These are phyloP conservation scores for Ustilago shanxiensis DNA, from an alignment of 1,284 basidiomycete genomes.

Conservation along the genomic window DNA sequence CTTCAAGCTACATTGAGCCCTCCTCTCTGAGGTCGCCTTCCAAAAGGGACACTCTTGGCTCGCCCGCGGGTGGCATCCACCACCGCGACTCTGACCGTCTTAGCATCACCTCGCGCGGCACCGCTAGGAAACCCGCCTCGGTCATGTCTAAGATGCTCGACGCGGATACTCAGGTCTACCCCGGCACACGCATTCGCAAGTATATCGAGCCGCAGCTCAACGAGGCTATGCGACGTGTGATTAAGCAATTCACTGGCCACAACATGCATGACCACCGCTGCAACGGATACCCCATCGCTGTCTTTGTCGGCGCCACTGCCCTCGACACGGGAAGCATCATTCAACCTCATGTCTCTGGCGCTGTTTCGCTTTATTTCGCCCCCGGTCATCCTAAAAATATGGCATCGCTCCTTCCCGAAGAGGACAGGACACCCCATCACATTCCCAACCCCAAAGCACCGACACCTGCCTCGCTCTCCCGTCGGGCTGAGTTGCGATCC, in stretches of 20 bases:
- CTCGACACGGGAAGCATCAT: conserved; percentile 55
- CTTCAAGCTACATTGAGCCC: conserved; percentile 31
- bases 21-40: conserved; percentile 22
- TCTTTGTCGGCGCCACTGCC: conserved; percentile 58
- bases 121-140: conserved; percentile 33
- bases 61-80: conserved; percentile 17
- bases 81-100: conserved; percentile 39
- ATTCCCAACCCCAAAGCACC: conserved; percentile 55
- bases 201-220: conserved; percentile 53
- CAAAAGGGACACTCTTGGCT: conserved; percentile 18
- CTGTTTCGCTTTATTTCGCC: conserved; percentile 52
- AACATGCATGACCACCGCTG: conserved; percentile 59
- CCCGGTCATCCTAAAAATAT: conserved; percentile 55
- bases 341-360: conserved; percentile 43
- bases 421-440: conserved; percentile 47
- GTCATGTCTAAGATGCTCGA: conserved; percentile 38
- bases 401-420: conserved; percentile 45
- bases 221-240: conserved; percentile 51
- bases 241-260: conserved; percentile 53
- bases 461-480: conserved; percentile 40
- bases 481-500: conserved; percentile 58
- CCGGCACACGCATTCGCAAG: conserved; percentile 53
- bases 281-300: conserved; percentile 49
- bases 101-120: conserved; percentile 33
- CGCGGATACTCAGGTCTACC: conserved; percentile 44